Percentiles rank a stretch among this genome's conserved stretches.
Evolutionary conservation across 441 rosid species (phyloP).

Genomic region (California macrophylla): DNA sequence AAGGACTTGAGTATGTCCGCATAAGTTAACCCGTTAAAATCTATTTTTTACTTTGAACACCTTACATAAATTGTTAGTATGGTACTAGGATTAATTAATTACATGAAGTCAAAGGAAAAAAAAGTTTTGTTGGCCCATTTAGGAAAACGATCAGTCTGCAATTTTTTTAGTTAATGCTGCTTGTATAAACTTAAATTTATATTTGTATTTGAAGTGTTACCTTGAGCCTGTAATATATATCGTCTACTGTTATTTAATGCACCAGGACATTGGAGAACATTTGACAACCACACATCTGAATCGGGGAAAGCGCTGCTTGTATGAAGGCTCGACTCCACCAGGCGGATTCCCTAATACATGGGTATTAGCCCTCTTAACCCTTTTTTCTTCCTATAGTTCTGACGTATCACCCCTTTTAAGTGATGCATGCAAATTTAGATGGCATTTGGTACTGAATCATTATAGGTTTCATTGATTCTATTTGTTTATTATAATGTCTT

Average conservation of each 20-base stretch:
- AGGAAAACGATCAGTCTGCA: neutral
- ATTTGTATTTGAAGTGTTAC: neutral
- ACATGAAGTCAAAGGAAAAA: neutral
- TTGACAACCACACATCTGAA: constrained; percentile 67
- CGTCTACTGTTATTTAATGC: constrained; percentile 5
- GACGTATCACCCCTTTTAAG: neutral
- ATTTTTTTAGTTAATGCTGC: neutral
- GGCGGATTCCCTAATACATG: constrained; percentile 84
- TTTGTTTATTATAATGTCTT: neutral
- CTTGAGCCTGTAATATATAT: neutral
- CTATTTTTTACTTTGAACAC: too few species aligned
- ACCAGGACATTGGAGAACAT: constrained; percentile 82
- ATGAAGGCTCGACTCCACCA: constrained; percentile 79
- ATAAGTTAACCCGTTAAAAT: too few species aligned
- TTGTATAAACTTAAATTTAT: neutral
- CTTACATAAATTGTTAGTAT: too few species aligned
- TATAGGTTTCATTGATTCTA: neutral
- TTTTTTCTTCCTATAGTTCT: neutral
- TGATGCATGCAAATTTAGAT: neutral
- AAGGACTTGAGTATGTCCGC: too few species aligned
- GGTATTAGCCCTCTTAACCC: constrained; percentile 34
- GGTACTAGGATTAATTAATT: neutral
- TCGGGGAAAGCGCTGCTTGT: constrained; percentile 78
- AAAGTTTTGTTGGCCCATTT: neutral
- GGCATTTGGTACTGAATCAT: neutral